Evolutionary conservation across 495 filamentous ascomycete genomes (phyloP).

Genomic region (Penicillium atrosanguineum): DNA sequence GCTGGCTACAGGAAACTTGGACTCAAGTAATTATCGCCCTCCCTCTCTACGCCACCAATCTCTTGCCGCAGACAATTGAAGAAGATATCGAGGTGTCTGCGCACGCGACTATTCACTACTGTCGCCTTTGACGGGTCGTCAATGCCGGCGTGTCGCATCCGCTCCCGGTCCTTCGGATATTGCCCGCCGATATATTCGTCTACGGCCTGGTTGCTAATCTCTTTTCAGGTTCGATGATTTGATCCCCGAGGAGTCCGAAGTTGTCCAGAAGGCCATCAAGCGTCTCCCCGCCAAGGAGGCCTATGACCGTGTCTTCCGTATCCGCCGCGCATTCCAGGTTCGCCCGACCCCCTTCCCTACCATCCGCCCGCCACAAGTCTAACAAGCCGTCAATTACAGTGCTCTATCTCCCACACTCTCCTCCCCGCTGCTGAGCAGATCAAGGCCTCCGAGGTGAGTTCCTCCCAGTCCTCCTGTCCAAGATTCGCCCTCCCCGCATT

Average conservation of each 20-base stretch:
- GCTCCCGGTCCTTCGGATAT: conserved; percentile 22
- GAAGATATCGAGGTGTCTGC: background rate
- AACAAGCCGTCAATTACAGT: conserved; percentile 47
- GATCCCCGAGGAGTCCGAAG: conserved; percentile 84
- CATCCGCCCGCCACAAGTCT: conserved; percentile 13
- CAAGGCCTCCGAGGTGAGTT: conserved; percentile 66
- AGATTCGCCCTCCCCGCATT: conserved; percentile 22
- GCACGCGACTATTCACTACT: background rate
- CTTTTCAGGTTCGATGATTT: conserved; percentile 79
- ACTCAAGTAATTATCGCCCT: conserved; percentile 62
- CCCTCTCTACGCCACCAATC: conserved; percentile 10
- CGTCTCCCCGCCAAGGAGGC: conserved; percentile 84
- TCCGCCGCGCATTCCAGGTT: conserved; percentile 93
- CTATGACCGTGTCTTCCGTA: conserved; percentile 96
- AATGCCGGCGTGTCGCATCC: conserved; percentile 13
- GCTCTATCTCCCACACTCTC: conserved; percentile 79
- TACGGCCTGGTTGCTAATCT: conserved; percentile 13
- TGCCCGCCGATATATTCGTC: conserved; percentile 5
- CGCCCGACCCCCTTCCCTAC: conserved; percentile 11
- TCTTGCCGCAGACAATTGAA: conserved; percentile 10
- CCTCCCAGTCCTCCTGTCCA: conserved; percentile 19
- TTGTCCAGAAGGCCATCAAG: conserved; percentile 80
- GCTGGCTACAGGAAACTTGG: conserved; percentile 92
- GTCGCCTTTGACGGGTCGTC: background rate
- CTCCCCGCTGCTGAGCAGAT: conserved; percentile 82